Evolutionary conservation across 2,329 filamentous ascomycete genomes (phyloP).

Genomic region (Fusarium multiceps): DNA sequence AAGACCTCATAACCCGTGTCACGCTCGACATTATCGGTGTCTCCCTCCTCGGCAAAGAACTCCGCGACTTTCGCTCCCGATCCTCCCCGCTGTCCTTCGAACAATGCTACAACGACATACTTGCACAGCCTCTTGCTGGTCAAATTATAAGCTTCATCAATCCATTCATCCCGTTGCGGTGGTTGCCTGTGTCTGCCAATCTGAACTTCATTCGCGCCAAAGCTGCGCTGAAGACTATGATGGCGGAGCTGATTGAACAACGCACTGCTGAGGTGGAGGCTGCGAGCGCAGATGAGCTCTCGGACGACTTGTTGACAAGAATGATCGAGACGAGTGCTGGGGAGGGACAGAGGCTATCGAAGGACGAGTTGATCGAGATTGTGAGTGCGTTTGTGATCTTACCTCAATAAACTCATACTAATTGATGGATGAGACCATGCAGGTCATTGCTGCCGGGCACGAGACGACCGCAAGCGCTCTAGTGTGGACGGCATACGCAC

Average conservation of each 20-base stretch:
- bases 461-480: constrained; percentile 27
- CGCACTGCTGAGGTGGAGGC: constrained; percentile 5
- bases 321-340: constrained; percentile 24
- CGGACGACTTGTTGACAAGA: constrained; percentile 27
- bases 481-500: constrained; percentile 12
- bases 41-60: constrained; percentile 10
- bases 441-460: constrained; percentile 30
- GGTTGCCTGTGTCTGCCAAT: constrained; percentile 22
- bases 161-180: constrained; percentile 16
- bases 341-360: constrained; percentile 12
- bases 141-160: constrained; percentile 29
- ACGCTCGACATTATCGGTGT: constrained; percentile 24
- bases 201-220: constrained; percentile 20
- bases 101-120: constrained; percentile 18
- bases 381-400: not conserved
- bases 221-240: constrained; percentile 13
- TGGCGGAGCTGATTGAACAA: constrained; percentile 21
- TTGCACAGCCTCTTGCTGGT: constrained; percentile 9
- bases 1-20: not conserved
- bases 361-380: constrained; percentile 29
- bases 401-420: accelerated
- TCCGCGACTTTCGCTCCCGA: constrained; percentile 7
- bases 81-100: constrained; percentile 15
- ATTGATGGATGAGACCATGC: constrained; percentile 7
- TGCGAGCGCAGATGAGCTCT: not conserved